Conservation (phyloP, 495 filamentous ascomycete species). For the Haplographium delicatum region DNA sequence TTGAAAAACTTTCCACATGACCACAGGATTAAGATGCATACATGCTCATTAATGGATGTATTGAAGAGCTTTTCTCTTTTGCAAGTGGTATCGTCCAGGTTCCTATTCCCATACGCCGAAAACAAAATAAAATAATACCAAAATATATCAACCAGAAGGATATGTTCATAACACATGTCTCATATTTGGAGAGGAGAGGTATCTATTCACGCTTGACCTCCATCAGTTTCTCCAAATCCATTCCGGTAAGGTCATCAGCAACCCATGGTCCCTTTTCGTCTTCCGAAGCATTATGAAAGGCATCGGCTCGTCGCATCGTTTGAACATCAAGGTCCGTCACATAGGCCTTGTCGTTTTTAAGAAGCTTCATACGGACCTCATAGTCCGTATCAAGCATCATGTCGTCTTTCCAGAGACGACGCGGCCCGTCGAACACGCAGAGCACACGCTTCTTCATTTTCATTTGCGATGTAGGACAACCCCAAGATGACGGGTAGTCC, state of each 20-base stretch:
- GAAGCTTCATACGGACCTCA: constrained; percentile 82
- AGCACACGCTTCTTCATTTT: constrained; percentile 96
- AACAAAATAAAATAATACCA: constrained; percentile 1
- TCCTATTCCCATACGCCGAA: constrained; percentile 4
- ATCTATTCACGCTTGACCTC: constrained; percentile 24
- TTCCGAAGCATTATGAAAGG: constrained; percentile 66
- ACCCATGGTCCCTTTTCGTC: constrained; percentile 81
- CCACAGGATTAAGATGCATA: constrained; percentile 8
- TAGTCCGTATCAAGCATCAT: constrained; percentile 97
- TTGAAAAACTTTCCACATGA: constrained; percentile 1
- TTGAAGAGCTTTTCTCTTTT: constrained; percentile 20
- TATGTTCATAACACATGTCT: constrained; percentile 17
- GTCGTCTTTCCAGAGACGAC: constrained; percentile 93
- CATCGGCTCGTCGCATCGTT: constrained; percentile 81
- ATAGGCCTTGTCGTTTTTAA: constrained; percentile 65
- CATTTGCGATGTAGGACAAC: constrained; percentile 83
- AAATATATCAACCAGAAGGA: constrained; percentile 10
- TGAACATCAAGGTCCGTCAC: constrained; percentile 92
- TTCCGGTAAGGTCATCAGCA: constrained; percentile 22
- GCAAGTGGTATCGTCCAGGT: constrained; percentile 24
- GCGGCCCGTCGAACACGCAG: constrained; percentile 83
- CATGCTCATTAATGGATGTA: constrained; percentile 15
- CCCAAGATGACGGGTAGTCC: constrained; percentile 90
- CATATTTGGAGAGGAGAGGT: constrained; percentile 11
- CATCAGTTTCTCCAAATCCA: constrained; percentile 28